phyloP scores from a whole-genome alignment of 345 rosid genomes.

The Ricinus communis region DNA sequence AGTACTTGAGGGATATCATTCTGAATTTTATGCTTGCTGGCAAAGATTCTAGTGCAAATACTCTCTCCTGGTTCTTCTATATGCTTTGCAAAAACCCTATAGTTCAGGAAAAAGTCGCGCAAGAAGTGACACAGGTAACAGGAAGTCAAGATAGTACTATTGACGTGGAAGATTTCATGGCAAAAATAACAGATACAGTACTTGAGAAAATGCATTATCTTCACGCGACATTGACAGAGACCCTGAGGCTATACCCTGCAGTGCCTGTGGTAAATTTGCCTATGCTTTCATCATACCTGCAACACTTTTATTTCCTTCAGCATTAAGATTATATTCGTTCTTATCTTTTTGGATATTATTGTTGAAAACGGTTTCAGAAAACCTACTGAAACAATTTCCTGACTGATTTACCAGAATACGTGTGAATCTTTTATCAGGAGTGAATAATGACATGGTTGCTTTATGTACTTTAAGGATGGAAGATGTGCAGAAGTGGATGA shows the following conservation, averaged over 20 bases:
- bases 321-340: too few species aligned
- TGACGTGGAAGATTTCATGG: conserved; percentile 37
- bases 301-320: too few species aligned
- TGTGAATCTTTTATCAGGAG: too few species aligned
- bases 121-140: conserved; percentile 51
- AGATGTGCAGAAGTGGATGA: conserved; percentile 64
- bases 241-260: conserved; percentile 67
- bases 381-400: too few species aligned
- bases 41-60: conserved; percentile 57
- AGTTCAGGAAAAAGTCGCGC: conserved; percentile 60
- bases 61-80: conserved; percentile 74
- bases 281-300: neutral
- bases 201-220: conserved; percentile 74
- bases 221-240: conserved; percentile 75
- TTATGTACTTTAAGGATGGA: conserved; percentile 45
- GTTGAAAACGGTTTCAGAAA: too few species aligned
- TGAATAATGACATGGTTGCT: neutral
- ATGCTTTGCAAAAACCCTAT: conserved; percentile 72
- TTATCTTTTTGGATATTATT: too few species aligned
- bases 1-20: conserved; percentile 65
- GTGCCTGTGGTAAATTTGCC: conserved; percentile 50
- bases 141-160: conserved; percentile 22
- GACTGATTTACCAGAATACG: too few species aligned
- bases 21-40: conserved; percentile 71
- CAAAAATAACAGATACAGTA: conserved; percentile 38